Evolutionary conservation across 2,329 filamentous ascomycete genomes (phyloP).

Genomic region (Orbilia quercus): DNA sequence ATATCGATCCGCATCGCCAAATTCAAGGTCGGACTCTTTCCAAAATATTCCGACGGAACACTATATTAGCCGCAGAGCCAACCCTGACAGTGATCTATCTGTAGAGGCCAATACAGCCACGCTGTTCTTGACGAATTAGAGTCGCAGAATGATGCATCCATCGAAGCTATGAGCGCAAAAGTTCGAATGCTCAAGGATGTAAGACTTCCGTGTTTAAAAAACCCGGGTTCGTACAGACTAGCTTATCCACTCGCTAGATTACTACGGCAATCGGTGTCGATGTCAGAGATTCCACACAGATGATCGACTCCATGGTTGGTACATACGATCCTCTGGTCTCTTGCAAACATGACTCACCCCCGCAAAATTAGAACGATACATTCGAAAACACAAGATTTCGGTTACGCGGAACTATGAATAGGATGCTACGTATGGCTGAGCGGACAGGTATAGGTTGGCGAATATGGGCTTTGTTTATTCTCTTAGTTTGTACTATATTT

Average conservation of each 20-base stretch:
- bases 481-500: constrained; percentile 83
- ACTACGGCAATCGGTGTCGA: constrained; percentile 94
- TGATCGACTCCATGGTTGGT: constrained; percentile 83
- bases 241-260: constrained; percentile 69
- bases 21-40: constrained; percentile 63
- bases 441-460: constrained; percentile 94
- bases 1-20: constrained; percentile 78
- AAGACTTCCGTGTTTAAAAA: constrained; percentile 62
- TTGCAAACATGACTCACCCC: neutral
- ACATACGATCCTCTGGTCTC: neutral
- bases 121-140: constrained; percentile 92
- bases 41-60: no score
- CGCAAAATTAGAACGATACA: constrained; percentile 72
- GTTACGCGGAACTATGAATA: constrained; percentile 91
- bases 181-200: constrained; percentile 90
- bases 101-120: constrained; percentile 88
- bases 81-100: no score
- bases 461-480: constrained; percentile 91
- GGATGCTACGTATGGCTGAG: constrained; percentile 96
- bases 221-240: constrained; percentile 11
- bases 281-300: constrained; percentile 86
- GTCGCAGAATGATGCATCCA: constrained; percentile 90
- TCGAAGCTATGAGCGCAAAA: constrained; percentile 90
- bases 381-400: constrained; percentile 87
- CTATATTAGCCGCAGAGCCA: neutral